Base-by-base conservation (phyloP, 2,329 filamentous ascomycete genomes). In the Pseudonectria foliicola region DNA sequence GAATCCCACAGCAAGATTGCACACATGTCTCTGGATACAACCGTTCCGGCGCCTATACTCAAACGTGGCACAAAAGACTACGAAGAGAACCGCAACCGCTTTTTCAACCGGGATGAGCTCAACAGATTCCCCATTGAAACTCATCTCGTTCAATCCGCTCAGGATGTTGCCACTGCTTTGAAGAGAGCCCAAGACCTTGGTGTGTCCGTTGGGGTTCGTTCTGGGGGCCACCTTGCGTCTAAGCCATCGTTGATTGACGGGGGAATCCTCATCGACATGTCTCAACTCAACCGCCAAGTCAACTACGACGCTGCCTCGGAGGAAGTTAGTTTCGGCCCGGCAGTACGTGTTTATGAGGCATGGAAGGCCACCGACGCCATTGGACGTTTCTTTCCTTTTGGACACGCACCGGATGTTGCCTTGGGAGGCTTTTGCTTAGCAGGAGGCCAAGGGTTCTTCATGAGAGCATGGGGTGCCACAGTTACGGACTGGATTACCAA, bases 401-500 rank as follows among this genome's bases (percentile, higher is more conserved):
- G 34, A 8, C 52, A 55, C 35, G 34, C 47, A 10, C 52, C 47
- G 5, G 43, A 42, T n/a, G 52, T 55, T 16, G 52, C 33, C 6
- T 29, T 37, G 10, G 52, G 48, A 18, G 52, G 52, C 10, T 55
- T 55, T 37, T 28, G 42, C 13, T 39, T 52, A n/a, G 52, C 50
- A 14, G 52, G 52, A 10, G 52, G 52, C 6, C 52, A 55, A 35
- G 52, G 52, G 11, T 48, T 38, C 37, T 54, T 55, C 32, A 36
- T 50, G 34, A 45, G 48, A 14, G 50, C 48, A n/a, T 54, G 52
- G 52, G 52, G 52, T 14, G 35, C 11, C 18, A 54, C 53, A 7
- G 25, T 27, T 24, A 29, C 40, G 13, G 36, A 30, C 11, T 57
- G 53, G 46, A 59, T 69, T 7, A 52, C 72, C 7, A 54, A 62